A percentile compares a stretch with the other conserved stretches of the same genome.
Evolutionary conservation across 345 rosid species (phyloP).

Genomic region (Luvunga scandens): DNA sequence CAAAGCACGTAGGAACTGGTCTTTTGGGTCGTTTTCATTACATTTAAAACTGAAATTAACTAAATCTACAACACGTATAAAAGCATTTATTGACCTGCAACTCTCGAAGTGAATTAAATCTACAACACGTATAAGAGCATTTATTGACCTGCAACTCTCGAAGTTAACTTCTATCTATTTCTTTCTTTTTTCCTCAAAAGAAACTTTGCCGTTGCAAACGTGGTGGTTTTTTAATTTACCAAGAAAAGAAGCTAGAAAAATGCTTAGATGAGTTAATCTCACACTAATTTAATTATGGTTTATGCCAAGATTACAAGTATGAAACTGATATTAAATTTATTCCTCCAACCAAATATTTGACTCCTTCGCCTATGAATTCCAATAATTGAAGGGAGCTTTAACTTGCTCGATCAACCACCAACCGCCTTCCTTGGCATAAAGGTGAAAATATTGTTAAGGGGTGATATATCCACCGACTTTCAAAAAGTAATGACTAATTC

Average conservation of each 20-base stretch:
- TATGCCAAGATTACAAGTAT: background rate
- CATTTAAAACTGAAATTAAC: background rate
- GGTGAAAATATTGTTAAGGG: background rate
- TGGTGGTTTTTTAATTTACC: background rate
- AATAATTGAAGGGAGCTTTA: constrained; percentile 7
- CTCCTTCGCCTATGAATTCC: background rate
- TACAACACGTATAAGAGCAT: background rate
- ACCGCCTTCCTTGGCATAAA: background rate
- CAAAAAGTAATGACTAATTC: too few species aligned
- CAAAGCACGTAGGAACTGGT: background rate
- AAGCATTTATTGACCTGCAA: background rate
- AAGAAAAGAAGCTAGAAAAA: background rate
- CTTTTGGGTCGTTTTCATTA: background rate
- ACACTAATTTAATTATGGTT: background rate
- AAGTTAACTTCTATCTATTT: too few species aligned
- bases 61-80: too few species aligned
- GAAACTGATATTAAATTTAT: background rate
- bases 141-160: background rate
- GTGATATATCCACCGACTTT: too few species aligned
- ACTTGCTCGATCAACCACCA: background rate
- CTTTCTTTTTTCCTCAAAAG: background rate
- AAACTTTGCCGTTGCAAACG: background rate
- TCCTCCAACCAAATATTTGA: background rate
- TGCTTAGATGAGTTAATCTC: background rate
- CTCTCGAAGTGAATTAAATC: too few species aligned